These are phyloP conservation scores for Hypoxylon cercidicola DNA, from an alignment of 495 filamentous ascomycete genomes.

Conservation along the genomic window DNA sequence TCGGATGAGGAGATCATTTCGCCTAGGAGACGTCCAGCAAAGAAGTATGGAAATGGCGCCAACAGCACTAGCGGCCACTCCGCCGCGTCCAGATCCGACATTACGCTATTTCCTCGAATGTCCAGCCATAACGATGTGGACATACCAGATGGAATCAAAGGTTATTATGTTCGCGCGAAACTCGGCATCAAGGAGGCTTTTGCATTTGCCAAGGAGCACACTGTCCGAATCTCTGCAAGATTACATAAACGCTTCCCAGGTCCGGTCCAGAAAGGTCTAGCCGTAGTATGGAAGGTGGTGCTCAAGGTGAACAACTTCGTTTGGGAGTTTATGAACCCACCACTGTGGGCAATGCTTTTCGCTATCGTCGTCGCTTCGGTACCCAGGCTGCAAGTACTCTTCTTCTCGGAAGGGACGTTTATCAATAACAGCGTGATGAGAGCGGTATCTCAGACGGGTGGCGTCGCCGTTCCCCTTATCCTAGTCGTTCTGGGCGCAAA, in stretches of 20 bases:
- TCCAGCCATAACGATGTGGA: constrained; percentile 47
- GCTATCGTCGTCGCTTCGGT: constrained; percentile 91
- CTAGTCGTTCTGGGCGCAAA: constrained; percentile 97
- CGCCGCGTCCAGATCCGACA: constrained; percentile 40
- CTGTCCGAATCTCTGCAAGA: constrained; percentile 23
- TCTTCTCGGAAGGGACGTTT: constrained; percentile 91
- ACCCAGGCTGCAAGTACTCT: constrained; percentile 81
- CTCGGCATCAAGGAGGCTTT: constrained; percentile 33
- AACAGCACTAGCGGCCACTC: constrained; percentile 13
- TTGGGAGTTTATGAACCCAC: constrained; percentile 98
- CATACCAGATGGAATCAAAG: constrained; percentile 46
- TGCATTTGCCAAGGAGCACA: constrained; percentile 53
- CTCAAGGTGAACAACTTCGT: constrained; percentile 70
- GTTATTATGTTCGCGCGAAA: constrained; percentile 42
- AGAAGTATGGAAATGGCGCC: constrained; percentile 19
- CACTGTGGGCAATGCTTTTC: constrained; percentile 94
- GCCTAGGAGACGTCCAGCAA: constrained; percentile 38
- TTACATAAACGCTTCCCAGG: constrained; percentile 62
- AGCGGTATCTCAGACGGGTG: constrained; percentile 83
- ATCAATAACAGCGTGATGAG: constrained; percentile 91
- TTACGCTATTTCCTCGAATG: constrained; percentile 58
- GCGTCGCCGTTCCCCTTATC: constrained; percentile 94
- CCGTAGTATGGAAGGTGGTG: constrained; percentile 51
- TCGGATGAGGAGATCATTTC: constrained; percentile 54
- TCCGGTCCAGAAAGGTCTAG: constrained; percentile 65